Percentiles rank a stretch among this genome's conserved stretches.
Conservation (phyloP, 2,329 filamentous ascomycete genomes). For the Raffaelea albimanens region DNA sequence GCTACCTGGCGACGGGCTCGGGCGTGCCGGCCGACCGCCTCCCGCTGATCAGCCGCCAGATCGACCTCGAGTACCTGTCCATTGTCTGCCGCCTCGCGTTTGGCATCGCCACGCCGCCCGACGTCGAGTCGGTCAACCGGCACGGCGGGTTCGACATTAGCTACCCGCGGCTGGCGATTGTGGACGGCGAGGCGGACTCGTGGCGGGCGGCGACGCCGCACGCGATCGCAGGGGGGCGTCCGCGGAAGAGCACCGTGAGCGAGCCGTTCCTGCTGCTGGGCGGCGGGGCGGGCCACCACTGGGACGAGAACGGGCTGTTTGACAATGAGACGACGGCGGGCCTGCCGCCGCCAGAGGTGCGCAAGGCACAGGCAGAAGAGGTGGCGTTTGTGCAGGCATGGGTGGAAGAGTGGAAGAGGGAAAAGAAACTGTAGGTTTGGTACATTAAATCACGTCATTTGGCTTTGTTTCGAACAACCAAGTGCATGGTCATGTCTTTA, state of each 20-base stretch:
- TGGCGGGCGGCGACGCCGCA: slow-evolving; percentile 70
- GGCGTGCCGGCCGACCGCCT: slow-evolving; percentile 54
- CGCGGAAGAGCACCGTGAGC: slow-evolving; percentile 47
- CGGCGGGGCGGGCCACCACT: slow-evolving; percentile 66
- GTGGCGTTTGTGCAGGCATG: slow-evolving; percentile 12
- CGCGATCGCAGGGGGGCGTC: slow-evolving; percentile 48
- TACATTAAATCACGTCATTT: no score
- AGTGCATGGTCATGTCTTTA: no score
- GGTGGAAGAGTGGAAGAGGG: slow-evolving; percentile 10
- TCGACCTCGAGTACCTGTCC: slow-evolving; percentile 54
- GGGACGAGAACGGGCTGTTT: slow-evolving; percentile 65
- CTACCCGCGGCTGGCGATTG: slow-evolving; percentile 65
- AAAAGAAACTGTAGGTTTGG: no score
- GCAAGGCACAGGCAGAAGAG: slow-evolving; percentile 11
- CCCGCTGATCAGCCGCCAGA: slow-evolving; percentile 62
- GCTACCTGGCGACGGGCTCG: slow-evolving; percentile 66
- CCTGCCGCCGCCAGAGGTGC: slow-evolving; percentile 11
- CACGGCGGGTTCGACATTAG: slow-evolving; percentile 65
- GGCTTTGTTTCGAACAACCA: no score
- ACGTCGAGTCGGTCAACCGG: slow-evolving; percentile 62
- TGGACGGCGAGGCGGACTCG: slow-evolving; percentile 71
- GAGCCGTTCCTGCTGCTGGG: slow-evolving; percentile 67
- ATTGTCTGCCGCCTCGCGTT: slow-evolving; percentile 58
- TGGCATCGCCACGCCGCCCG: slow-evolving; percentile 54
- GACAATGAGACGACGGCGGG: slow-evolving; percentile 43